phyloP scores from a whole-genome alignment of 768 basidiomycete species.

The Terana coerulea region DNA sequence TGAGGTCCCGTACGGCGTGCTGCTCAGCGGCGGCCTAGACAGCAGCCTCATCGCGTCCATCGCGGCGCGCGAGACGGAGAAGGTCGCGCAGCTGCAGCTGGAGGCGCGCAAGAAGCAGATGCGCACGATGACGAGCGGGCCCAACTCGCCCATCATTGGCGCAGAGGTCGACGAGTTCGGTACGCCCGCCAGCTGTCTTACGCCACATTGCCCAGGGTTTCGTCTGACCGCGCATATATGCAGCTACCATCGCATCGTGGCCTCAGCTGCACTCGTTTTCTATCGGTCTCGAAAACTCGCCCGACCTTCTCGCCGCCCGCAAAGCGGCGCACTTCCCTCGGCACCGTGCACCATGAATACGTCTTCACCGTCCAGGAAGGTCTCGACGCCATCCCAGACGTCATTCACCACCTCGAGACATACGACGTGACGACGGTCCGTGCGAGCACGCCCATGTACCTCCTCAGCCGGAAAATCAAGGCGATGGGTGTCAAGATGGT shows the following conservation, averaged over 20 bases:
- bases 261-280: slow-evolving; percentile 98
- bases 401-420: slow-evolving; percentile 97
- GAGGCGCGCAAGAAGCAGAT: slow-evolving; percentile 63
- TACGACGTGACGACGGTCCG: slow-evolving; percentile 99
- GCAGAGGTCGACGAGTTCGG: slow-evolving; percentile 51
- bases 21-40: slow-evolving; percentile 93
- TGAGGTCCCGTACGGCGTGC: slow-evolving; percentile 96
- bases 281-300: slow-evolving; percentile 91
- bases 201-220: background rate
- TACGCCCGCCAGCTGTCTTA: slow-evolving; percentile 24
- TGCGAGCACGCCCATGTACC: slow-evolving; percentile 98
- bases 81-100: slow-evolving; percentile 74
- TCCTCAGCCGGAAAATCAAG: slow-evolving; percentile 97
- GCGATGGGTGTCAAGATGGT: slow-evolving; percentile 99
- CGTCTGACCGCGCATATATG: background rate
- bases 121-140: slow-evolving; percentile 50
- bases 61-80: slow-evolving; percentile 93
- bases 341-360: slow-evolving; percentile 96
- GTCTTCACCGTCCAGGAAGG: slow-evolving; percentile 98
- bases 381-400: slow-evolving; percentile 93
- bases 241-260: slow-evolving; percentile 82
- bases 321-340: slow-evolving; percentile 92
- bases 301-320: slow-evolving; percentile 89
- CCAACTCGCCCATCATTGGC: slow-evolving; percentile 37
- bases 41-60: slow-evolving; percentile 95